A percentile compares a stretch with the other conserved stretches of the same genome.
Conservation (phyloP, 306 rosid genomes). For the Delonix regia region DNA sequence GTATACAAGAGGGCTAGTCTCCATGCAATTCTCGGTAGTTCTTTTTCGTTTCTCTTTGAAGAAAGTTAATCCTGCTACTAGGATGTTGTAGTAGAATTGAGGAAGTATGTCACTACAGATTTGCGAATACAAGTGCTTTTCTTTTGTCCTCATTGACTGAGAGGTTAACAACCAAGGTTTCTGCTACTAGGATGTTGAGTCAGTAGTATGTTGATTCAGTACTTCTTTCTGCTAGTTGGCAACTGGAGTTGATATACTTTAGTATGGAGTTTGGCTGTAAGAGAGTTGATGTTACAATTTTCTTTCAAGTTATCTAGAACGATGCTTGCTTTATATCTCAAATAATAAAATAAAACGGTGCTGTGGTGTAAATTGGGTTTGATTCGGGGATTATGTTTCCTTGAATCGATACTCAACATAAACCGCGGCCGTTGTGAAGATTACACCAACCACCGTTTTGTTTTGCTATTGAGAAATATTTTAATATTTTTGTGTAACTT, state of each 20-base stretch:
- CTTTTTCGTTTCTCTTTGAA: not conserved
- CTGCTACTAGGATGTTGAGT: too few relatives aligned
- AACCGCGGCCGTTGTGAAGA: too few relatives aligned
- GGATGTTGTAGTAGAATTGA: slow-evolving; percentile 36
- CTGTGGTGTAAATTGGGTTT: not conserved
- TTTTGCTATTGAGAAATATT: too few relatives aligned
- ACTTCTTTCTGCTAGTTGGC: slow-evolving; percentile 19
- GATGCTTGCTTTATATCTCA: too few relatives aligned
- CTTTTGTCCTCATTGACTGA: not conserved
- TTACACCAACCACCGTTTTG: too few relatives aligned
- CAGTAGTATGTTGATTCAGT: too few relatives aligned
- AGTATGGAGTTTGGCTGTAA: slow-evolving; percentile 27
- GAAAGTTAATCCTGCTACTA: slow-evolving; percentile 30
- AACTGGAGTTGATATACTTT: slow-evolving; percentile 30
- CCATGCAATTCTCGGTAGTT: slow-evolving; percentile 40
- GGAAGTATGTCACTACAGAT: slow-evolving; percentile 30
- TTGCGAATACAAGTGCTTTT: slow-evolving; percentile 1
- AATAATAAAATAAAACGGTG: too few relatives aligned
- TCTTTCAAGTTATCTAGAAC: slow-evolving; percentile 4
- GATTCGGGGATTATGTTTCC: too few relatives aligned
- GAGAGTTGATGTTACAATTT: slow-evolving; percentile 34
- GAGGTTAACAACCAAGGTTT: not conserved
- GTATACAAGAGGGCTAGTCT: slow-evolving; percentile 38
- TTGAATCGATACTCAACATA: too few relatives aligned
- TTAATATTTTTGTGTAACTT: too few relatives aligned